Evolutionary conservation across 2,329 filamentous ascomycete species (phyloP), one percentile per base, ranked within the genome.

Genomic region (Penicillium fuscoglaucum): DNA sequence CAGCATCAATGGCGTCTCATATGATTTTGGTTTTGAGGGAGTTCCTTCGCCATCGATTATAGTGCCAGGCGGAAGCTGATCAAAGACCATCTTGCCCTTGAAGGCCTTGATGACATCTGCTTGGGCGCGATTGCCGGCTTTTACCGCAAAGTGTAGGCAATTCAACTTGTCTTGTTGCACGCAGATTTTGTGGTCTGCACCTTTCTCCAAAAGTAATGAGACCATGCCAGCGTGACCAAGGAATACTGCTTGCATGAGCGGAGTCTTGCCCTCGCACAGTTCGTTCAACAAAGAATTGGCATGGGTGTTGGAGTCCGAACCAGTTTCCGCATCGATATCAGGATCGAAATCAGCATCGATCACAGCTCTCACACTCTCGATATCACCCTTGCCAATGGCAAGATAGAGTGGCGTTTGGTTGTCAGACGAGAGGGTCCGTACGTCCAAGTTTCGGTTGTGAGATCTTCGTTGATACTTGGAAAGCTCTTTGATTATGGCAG

Each of bases 231-330:
- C 45, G 1, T 50, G 35, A 6, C 53, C 53, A 12, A 24, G 33
- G 10, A 31, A 43, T 7, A 45, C 37, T 1, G 53, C 53, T 26
- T 49, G 26, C 53, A 55, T 55, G 21, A 55, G 52, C 17, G 52
- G 40, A 15, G 52, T 55, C 19, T 37, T 55, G 7, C 12, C 21
- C 3, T 40, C 40, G 24, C 31, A 50, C 15, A 50, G 13, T 39
- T 50, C 24, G 10, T 40, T 40, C 21, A 50, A 15, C 1, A 50
- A 15, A n/a, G 31, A 0, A 13, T 8, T n/a, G 19, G 12, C 4
- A 12, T n/a, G 17, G 31, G 21, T 7, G 12, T 39, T n/a, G 2
- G 15, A 26, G 7, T 37, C 17, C 1, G 35, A n/a, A 4, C 12
- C 31, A 5, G 31, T 33, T 33, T 4, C 31, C 31, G 4, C 31